Evolutionary conservation across 108 stramenopile species (phyloP), one percentile per base, ranked within the genome.

Genomic region (Nitzschia sp.): DNA sequence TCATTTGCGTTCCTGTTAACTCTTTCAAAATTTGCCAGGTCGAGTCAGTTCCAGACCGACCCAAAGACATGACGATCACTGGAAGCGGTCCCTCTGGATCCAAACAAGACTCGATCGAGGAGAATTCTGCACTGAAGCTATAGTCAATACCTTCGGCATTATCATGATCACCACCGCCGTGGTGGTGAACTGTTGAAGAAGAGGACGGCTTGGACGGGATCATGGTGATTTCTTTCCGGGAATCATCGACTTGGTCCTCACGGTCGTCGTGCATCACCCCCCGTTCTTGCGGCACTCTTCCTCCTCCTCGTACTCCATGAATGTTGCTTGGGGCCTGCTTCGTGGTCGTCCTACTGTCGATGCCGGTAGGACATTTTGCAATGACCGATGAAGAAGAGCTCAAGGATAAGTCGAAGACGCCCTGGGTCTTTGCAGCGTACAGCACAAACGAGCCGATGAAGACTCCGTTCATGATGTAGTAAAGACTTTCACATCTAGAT

Each of bases 11-110:
- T 44, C 41, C 41, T 17, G 60, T 61, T 41, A 61, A 45, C 60
- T 41, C 45, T 45, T 41, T 38, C 17, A 61, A 25, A 27, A 61
- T 45, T 44, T 61, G 41, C 60, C 60, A 61, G 41, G 60, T 61
- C 41, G 60, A 61, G 44, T 61, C 60, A 21, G 60, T 61, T 19
- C 60, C 60, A n/a, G 60, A 61, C 21, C 60, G 36, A 13, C 60
- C 60, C 21, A 61, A 31, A 8, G 60, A 61, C 60, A 61, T 61
- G 36, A 61, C n/a, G 44, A 41, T 25, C 11, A 61, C 60, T 2
- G 60, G 60, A 22, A 25, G 41, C n/a, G 60, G 60, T 25, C 60
- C 60, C 1, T 61, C 60, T 6, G 60, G 60, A 41, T 61, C 60
- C 60, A 61, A 25, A 45, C 60, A 61, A 15, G 60, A 26, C 16